Percentiles rank a stretch among this genome's conserved stretches.
Evolutionary conservation across 2,329 filamentous ascomycete species (phyloP).

Genomic region (Fusarium penzigii): DNA sequence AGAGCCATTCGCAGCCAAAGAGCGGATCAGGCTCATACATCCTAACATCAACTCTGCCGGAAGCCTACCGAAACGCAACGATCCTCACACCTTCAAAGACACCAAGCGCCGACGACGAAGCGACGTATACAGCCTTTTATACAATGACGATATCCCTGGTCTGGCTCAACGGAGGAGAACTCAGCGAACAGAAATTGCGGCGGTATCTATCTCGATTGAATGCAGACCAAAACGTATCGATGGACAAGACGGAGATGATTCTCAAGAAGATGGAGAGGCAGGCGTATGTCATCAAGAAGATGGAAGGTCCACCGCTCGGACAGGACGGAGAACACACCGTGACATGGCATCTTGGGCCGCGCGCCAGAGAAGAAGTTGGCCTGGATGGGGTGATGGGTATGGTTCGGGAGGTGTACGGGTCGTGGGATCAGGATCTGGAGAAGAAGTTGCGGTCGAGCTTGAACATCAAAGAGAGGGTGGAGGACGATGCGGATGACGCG

Average conservation of each 20-base stretch:
- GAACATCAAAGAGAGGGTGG: slow-evolving; percentile 44
- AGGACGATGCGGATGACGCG: slow-evolving; percentile 28
- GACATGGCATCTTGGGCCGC: slow-evolving; percentile 81
- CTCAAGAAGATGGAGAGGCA: slow-evolving; percentile 77
- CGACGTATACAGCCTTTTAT: slow-evolving; percentile 80
- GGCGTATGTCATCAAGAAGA: slow-evolving; percentile 76
- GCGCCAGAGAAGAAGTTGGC: slow-evolving; percentile 83
- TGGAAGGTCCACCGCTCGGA: slow-evolving; percentile 58
- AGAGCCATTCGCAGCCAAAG: slow-evolving; percentile 52
- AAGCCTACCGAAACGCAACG: slow-evolving; percentile 62
- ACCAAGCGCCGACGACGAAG: slow-evolving; percentile 67
- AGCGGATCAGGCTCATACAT: slow-evolving; percentile 72
- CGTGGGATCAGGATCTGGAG: slow-evolving; percentile 55
- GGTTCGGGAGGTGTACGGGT: slow-evolving; percentile 61
- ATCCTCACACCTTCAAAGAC: slow-evolving; percentile 70
- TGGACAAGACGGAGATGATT: slow-evolving; percentile 74
- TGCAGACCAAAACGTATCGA: slow-evolving; percentile 70
- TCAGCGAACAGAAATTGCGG: slow-evolving; percentile 78
- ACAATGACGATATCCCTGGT: slow-evolving; percentile 79
- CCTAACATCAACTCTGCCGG: slow-evolving; percentile 71
- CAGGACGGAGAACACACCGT: slow-evolving; percentile 71
- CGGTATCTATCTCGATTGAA: slow-evolving; percentile 75
- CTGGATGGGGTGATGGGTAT: slow-evolving; percentile 73
- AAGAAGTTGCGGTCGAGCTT: slow-evolving; percentile 63
- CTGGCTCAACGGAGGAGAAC: slow-evolving; percentile 67